phyloP scores from a whole-genome alignment of 2,329 filamentous ascomycete genomes.

The Cladophialophora carrionii region DNA sequence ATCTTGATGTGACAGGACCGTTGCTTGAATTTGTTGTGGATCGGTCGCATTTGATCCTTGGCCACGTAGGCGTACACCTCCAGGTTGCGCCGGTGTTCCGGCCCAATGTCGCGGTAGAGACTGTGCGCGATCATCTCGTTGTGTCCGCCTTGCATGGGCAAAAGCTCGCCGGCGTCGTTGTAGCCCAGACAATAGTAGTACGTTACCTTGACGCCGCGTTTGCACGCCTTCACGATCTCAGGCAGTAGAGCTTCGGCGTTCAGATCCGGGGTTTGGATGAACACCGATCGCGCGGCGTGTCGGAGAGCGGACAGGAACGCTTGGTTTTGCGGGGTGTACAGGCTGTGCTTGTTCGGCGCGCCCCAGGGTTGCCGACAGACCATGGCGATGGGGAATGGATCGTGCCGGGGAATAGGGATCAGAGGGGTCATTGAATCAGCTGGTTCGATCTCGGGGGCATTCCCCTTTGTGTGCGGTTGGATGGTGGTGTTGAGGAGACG shows the following conservation, averaged over 20 bases:
- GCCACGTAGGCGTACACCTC: constrained; percentile 72
- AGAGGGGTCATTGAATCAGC: constrained; percentile 69
- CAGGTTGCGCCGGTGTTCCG: constrained; percentile 55
- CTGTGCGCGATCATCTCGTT: constrained; percentile 71
- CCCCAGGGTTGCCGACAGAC: constrained; percentile 72
- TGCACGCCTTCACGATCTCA: constrained; percentile 66
- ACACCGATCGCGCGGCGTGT: constrained; percentile 66
- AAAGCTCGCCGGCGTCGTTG: constrained; percentile 75
- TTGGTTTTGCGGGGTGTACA: constrained; percentile 72
- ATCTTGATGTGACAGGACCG: constrained; percentile 77
- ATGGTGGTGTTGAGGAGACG: constrained; percentile 68
- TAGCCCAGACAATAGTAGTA: constrained; percentile 78
- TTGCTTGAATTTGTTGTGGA: constrained; percentile 67
- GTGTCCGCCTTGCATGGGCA: constrained; percentile 74
- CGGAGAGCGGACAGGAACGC: constrained; percentile 72
- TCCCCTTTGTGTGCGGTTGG: constrained; percentile 55
- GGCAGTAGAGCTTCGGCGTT: constrained; percentile 71
- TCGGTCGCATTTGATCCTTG: constrained; percentile 70
- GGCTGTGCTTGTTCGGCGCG: constrained; percentile 61
- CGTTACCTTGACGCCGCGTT: constrained; percentile 67
- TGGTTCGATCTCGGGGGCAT: constrained; percentile 57
- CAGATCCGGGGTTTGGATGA: constrained; percentile 77
- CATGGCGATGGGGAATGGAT: constrained; percentile 70
- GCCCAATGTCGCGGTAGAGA: constrained; percentile 62
- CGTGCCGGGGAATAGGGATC: constrained; percentile 57